Evolutionary conservation across 2,329 filamentous ascomycete genomes (phyloP), one percentile per base, ranked within the genome.

Genomic region (Tolypocladium pustulatum): DNA sequence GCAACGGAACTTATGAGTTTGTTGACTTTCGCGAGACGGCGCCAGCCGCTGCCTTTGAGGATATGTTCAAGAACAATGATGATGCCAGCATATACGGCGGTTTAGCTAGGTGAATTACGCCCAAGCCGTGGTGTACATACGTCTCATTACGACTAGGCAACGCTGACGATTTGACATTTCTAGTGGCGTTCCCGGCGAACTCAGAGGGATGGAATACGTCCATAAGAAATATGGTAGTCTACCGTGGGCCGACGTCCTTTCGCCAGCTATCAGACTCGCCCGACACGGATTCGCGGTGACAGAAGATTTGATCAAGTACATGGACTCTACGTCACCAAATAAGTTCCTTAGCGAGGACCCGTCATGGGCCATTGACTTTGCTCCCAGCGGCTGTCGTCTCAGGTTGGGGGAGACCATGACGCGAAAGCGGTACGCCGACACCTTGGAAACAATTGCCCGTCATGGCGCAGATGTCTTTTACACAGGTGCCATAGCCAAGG

Each of bases 1-100:
- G 80, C 6, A 81, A 88, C 61, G 87, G 87, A 6, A 74, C 75
- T 10, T 93, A 90, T 67, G 90, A 95, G 65, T 88, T 85, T 63
- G 84, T 96, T 63, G 91, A 96, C 69, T 96, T 94, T 70, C 81
- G 91, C 20, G 91, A 96, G 71, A 90, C 84, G 0, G 91, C 91
- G 0, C 91, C 91, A 0, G 89, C 86, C 0, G 89, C 89, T 1
- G 86, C 90, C 0, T 88, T 81, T 61, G 78, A 92, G 70, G 82
- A 91, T 64, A 96, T 96, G 91, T 96, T 86, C 73, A 83, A 82
- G 57, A 83, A 87, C 61, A 83, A 91, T 63, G 81, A 78, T 0
- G 73, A 79, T 5, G 80, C 80, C 2, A 89, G 87, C 55, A 74
- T 90, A 4, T 79, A 76, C 43, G 87, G 89, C 1, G 90, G 90